These are phyloP conservation scores for Calocybe indica DNA, from an alignment of 768 basidiomycete species.

Conservation along the genomic window DNA sequence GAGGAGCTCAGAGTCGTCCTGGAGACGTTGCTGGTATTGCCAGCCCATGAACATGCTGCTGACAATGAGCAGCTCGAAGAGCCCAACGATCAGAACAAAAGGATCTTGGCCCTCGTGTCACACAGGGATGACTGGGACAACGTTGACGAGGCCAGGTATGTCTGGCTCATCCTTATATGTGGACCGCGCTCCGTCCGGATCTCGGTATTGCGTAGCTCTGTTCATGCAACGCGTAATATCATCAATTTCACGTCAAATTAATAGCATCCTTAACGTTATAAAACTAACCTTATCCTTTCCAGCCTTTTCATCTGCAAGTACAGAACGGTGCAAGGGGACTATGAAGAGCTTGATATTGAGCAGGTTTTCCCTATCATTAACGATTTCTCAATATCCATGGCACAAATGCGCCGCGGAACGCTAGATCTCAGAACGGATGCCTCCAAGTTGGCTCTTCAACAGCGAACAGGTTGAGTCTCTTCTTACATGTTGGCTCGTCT, in stretches of 20 bases:
- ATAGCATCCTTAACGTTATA: too few species aligned
- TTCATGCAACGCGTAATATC: too few species aligned
- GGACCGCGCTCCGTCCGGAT: too few species aligned
- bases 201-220: too few species aligned
- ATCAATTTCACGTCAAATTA: too few species aligned
- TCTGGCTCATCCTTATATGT: not conserved
- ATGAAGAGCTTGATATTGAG: constrained; percentile 36
- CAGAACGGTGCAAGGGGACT: constrained; percentile 17
- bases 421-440: constrained; percentile 23
- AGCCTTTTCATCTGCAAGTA: constrained; percentile 47
- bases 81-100: constrained; percentile 14
- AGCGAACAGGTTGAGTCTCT: constrained; percentile 34
- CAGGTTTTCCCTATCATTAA: constrained; percentile 53
- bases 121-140: constrained; percentile 36
- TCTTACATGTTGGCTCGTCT: not conserved
- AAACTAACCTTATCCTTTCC: constrained; percentile 5
- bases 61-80: not conserved
- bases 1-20: constrained; percentile 41
- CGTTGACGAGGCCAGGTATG: constrained; percentile 52
- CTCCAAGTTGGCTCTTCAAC: constrained; percentile 19
- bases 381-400: constrained; percentile 48
- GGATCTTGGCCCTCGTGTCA: constrained; percentile 44
- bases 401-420: constrained; percentile 41
- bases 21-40: constrained; percentile 26
- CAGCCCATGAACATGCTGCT: not conserved